Base-by-base conservation (phyloP, 2,329 filamentous ascomycete genomes). In the Rutstroemia sp. region DNA sequence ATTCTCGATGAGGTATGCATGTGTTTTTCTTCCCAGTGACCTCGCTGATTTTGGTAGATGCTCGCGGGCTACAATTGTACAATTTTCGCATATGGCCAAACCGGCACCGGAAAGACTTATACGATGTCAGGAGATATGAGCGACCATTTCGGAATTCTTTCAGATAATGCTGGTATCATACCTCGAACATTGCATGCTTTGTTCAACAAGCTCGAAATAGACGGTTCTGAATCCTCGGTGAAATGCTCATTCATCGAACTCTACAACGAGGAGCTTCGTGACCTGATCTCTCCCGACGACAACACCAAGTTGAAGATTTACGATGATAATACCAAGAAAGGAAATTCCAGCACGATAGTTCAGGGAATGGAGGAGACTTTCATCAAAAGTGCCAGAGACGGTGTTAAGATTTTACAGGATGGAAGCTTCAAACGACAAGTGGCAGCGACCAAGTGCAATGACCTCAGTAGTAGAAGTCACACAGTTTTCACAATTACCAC, bases 361-460 rank as follows among this genome's bases (percentile, higher is more conserved):
- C 94, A 99, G 71, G 94, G 94, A 4, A 95, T 99, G 90, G 95
- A 97, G 71, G 94, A 99, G 72, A 87, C 88, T 6, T 89, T 96
- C 70, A 95, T 99, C 66, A 88, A 89, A 68, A 88, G 78, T 61
- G 92, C 94, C 0, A 79, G 82, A 12, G 87, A 91, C 51, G 94
- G 94, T 59, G 92, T 99, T 72, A 88, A 89, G 72, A 79, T 96
- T 60, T 81, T 99, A 47, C 90, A 94, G 65, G 81, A 87, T 61
- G 95, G 94, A 60, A 96, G 91, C 71, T 80, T 94, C 73, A 95
- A 92, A 72, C 87, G 94, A 50, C 94, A 99, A 72, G 94, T 99
- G n/a, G 95, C 94, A 5, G 91, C 95, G 4, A 99, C 94, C n/a
- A 97, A 97, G 73, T 99, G 94, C 80, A 99, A 99, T 71, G 94